phyloP scores from a whole-genome alignment of 805 yeast species.

The Ogataea zsoltii region DNA sequence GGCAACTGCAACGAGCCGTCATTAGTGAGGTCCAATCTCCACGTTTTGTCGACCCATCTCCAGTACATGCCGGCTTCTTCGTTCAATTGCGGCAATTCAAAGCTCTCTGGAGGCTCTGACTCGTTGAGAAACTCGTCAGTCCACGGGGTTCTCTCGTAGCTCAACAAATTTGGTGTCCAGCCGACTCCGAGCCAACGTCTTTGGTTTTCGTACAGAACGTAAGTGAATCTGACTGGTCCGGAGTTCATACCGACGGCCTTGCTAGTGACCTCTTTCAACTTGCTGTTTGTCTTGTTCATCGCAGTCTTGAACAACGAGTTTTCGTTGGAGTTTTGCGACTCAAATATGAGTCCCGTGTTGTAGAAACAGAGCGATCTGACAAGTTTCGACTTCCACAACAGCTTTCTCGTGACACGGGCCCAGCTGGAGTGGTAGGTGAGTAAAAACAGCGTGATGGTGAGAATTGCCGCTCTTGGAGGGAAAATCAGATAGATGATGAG shows the following conservation, averaged over 20 bases:
- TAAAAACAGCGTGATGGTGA: conserved; percentile 57
- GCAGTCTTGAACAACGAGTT: conserved; percentile 53
- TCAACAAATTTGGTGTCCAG: conserved; percentile 89
- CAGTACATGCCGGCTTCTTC: conserved; percentile 73
- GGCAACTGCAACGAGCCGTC: conserved; percentile 81
- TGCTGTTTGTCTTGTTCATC: conserved; percentile 50
- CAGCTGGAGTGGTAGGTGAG: conserved; percentile 87
- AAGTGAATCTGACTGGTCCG: conserved; percentile 75
- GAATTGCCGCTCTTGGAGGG: conserved; percentile 66
- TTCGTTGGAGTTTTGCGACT: conserved; percentile 33
- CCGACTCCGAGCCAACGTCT: conserved; percentile 98
- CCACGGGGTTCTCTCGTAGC: conserved; percentile 96
- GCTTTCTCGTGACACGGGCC: conserved; percentile 77
- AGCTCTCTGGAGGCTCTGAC: conserved; percentile 70
- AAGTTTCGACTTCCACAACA: conserved; percentile 80
- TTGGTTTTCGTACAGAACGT: conserved; percentile 91
- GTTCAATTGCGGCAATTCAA: conserved; percentile 75
- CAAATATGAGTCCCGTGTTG: conserved; percentile 82
- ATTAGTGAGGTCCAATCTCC: conserved; percentile 88
- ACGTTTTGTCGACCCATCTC: conserved; percentile 93
- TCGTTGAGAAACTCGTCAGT: conserved; percentile 94
- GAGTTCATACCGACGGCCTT: conserved; percentile 17
- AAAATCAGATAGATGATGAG: conserved; percentile 65
- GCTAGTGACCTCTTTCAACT: conserved; percentile 27
- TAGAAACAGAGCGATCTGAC: conserved; percentile 75